Percentiles rank a stretch among this genome's conserved stretches.
Conservation (phyloP, 2,329 filamentous ascomycete genomes). For the Alternaria triticina region DNA sequence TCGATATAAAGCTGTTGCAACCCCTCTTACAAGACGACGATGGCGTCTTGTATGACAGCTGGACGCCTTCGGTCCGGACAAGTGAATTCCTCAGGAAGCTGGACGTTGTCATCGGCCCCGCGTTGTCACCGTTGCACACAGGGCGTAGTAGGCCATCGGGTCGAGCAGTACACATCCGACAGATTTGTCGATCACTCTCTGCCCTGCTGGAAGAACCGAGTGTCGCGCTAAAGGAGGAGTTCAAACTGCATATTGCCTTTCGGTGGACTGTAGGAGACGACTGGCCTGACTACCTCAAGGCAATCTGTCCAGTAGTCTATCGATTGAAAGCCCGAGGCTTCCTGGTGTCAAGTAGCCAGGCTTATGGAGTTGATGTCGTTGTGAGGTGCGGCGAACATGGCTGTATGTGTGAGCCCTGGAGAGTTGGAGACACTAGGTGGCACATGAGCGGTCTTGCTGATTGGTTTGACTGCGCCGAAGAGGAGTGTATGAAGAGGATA, state of each 20-base stretch:
- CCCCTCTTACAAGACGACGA: background rate
- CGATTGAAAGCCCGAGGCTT: background rate
- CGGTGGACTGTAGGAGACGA: too few species aligned
- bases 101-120: background rate
- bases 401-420: background rate
- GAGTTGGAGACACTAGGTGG: background rate
- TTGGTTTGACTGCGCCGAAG: background rate
- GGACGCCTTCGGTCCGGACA: background rate
- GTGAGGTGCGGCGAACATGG: too few species aligned
- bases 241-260: background rate
- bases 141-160: background rate
- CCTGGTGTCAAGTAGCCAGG: background rate
- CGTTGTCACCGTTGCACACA: too few species aligned
- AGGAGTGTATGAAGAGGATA: background rate
- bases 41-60: background rate
- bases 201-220: background rate
- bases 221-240: background rate
- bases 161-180: background rate
- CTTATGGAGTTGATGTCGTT: too few species aligned
- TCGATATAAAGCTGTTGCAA: background rate
- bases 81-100: background rate
- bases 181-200: background rate
- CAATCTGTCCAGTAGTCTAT: background rate
- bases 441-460: accelerated
- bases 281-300: background rate